Evolutionary conservation across 805 yeast genomes (phyloP).

Genomic region (Metschnikowia noctiluminum): DNA sequence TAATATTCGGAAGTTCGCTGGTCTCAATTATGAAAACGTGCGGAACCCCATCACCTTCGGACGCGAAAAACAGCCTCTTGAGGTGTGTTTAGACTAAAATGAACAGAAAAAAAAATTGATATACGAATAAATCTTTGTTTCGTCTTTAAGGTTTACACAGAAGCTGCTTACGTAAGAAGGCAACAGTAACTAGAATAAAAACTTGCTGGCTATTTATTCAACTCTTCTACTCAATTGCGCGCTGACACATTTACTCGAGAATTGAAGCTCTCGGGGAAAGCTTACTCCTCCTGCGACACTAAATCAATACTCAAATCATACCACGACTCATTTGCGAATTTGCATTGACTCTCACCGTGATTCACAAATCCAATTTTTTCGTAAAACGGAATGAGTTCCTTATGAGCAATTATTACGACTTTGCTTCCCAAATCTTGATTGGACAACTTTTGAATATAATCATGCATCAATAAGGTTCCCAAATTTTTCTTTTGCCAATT

Average conservation of each 20-base stretch:
- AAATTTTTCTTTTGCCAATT: constrained; percentile 77
- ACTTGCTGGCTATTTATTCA: too few species aligned
- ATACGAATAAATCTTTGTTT: too few species aligned
- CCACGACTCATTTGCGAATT: constrained; percentile 60
- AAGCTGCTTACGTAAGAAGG: too few species aligned
- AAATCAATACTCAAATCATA: constrained; percentile 51
- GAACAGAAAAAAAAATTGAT: too few species aligned
- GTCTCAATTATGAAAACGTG: too few species aligned
- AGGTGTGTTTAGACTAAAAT: too few species aligned
- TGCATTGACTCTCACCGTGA: constrained; percentile 59
- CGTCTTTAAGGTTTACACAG: too few species aligned
- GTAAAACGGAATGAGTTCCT: constrained; percentile 69
- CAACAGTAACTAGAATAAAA: too few species aligned
- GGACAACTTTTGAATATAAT: constrained; percentile 83
- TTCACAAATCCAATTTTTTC: constrained; percentile 76
- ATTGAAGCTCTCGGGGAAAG: not conserved
- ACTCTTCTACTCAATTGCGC: too few species aligned
- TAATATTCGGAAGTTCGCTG: too few species aligned
- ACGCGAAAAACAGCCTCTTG: too few species aligned
- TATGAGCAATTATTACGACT: constrained; percentile 71
- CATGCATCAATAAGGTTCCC: constrained; percentile 80
- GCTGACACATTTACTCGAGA: not conserved
- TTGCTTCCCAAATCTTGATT: constrained; percentile 83
- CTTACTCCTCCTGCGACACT: constrained; percentile 40
- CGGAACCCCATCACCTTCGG: too few species aligned